phyloP scores from a whole-genome alignment of 495 filamentous ascomycete species.

The Talaromyces stipitatus region DNA sequence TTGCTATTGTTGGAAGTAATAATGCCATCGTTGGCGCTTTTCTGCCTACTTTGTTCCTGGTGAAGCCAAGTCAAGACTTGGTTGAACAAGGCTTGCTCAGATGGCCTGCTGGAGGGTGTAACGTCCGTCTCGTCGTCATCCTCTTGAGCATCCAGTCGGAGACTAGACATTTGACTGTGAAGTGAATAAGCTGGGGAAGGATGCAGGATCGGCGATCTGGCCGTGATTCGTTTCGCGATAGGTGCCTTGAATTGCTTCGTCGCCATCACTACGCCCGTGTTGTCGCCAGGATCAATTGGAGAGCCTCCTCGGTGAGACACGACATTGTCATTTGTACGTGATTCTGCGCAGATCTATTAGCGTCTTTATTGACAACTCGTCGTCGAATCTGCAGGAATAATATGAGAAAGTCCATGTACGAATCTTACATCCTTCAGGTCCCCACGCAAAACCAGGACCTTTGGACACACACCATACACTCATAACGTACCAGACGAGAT shows the following conservation, averaged over 20 bases:
- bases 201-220: slow-evolving; percentile 6
- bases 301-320: neutral
- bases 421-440: neutral
- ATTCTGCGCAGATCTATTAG: neutral
- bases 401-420: neutral
- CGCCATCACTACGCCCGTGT: neutral
- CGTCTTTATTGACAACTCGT: neutral
- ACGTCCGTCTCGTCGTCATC: slow-evolving; percentile 20
- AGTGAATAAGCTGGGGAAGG: slow-evolving; percentile 8
- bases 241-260: slow-evolving; percentile 9
- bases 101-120: slow-evolving; percentile 24
- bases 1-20: slow-evolving; percentile 15
- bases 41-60: slow-evolving; percentile 60
- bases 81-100: slow-evolving; percentile 44
- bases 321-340: neutral
- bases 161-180: slow-evolving; percentile 3
- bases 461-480: neutral
- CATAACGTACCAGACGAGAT: slow-evolving; percentile 2
- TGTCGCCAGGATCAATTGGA: neutral
- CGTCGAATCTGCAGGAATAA: neutral
- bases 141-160: slow-evolving; percentile 3
- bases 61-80: slow-evolving; percentile 78
- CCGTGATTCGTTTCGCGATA: slow-evolving; percentile 3
- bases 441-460: neutral
- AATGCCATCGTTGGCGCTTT: slow-evolving; percentile 8